Evolutionary conservation across 2,329 filamentous ascomycete species (phyloP).

Genomic region (Colletotrichum lindemuthianum): DNA sequence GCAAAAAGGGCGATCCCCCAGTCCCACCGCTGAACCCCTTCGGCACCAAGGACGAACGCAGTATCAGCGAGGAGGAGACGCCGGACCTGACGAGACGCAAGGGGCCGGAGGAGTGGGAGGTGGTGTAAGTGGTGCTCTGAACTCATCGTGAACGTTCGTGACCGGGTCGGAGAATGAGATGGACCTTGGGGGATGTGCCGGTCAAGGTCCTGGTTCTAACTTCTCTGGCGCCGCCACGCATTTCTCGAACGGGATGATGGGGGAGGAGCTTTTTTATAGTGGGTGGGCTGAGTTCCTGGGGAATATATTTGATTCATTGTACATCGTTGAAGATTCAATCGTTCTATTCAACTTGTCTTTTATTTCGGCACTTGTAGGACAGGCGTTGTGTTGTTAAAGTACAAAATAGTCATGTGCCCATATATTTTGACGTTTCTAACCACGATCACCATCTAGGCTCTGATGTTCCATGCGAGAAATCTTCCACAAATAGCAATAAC

Average conservation of each 20-base stretch:
- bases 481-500: too few relatives aligned
- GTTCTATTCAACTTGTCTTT: not conserved
- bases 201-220: not conserved
- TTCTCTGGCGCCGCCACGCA: not conserved
- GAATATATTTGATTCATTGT: conserved; percentile 24
- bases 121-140: not conserved
- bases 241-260: not conserved
- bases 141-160: not conserved
- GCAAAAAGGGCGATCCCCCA: conserved; percentile 9
- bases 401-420: not conserved
- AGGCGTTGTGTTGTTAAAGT: too few relatives aligned
- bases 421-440: too few relatives aligned
- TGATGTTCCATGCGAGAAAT: too few relatives aligned
- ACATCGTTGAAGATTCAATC: conserved; percentile 14
- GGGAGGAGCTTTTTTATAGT: conserved; percentile 7
- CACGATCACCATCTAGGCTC: too few relatives aligned
- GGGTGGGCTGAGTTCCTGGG: conserved; percentile 14
- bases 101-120: conserved; percentile 1
- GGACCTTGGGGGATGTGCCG: conserved; percentile 1
- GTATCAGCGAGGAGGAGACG: not conserved
- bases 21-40: conserved; percentile 3
- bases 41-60: not conserved
- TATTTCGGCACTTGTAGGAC: too few relatives aligned
- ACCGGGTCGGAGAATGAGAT: conserved; percentile 5
- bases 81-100: conserved; percentile 9